Conservation (phyloP, 2,329 filamentous ascomycete genomes). For the Mycosphaerella sp. region DNA sequence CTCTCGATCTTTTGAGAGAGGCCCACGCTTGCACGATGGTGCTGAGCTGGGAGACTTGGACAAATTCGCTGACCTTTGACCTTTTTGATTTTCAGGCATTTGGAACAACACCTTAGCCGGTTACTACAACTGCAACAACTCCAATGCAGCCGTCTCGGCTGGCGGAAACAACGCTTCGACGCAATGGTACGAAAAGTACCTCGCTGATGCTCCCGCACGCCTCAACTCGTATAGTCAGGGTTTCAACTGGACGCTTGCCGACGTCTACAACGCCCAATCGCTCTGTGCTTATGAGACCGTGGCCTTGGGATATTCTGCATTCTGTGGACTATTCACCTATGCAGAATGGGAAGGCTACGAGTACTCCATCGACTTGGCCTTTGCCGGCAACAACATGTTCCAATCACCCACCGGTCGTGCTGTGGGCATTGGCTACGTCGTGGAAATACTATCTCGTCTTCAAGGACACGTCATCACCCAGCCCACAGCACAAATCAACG, state of each 20-base stretch:
- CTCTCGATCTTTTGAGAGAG: no score
- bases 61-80: no score
- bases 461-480: constrained; percentile 50
- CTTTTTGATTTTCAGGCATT: constrained; percentile 9
- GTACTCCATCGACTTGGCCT: constrained; percentile 63
- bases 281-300: constrained; percentile 74
- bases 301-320: constrained; percentile 66
- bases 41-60: no score
- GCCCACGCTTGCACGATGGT: no score
- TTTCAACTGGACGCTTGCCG: constrained; percentile 54
- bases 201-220: constrained; percentile 57
- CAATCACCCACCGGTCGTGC: constrained; percentile 61
- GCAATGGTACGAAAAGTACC: constrained; percentile 59
- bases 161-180: constrained; percentile 49
- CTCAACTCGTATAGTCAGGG: constrained; percentile 42
- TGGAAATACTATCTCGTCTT: constrained; percentile 65
- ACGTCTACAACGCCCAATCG: constrained; percentile 62
- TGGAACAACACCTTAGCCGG: constrained; percentile 65
- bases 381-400: constrained; percentile 55
- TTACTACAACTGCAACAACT: constrained; percentile 60
- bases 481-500: constrained; percentile 48
- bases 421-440: constrained; percentile 65
- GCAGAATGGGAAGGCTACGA: constrained; percentile 63
- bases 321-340: constrained; percentile 68
- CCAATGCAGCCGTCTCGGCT: constrained; percentile 42